A percentile compares a stretch with the other conserved stretches of the same genome.
Conservation (phyloP, 768 basidiomycete genomes). For the Russula sp. region DNA sequence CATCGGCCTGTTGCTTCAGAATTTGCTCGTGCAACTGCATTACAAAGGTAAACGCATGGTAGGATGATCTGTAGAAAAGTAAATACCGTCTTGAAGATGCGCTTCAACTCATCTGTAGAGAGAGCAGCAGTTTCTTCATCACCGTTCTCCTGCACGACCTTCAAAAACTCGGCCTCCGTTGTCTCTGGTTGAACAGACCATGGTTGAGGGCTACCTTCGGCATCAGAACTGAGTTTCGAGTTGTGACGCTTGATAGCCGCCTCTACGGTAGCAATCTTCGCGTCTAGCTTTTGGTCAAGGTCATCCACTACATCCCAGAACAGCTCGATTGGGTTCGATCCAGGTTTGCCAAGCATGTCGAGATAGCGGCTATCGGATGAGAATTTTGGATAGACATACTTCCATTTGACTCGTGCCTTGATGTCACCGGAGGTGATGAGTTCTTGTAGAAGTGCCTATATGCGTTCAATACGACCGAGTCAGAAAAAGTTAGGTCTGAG, state of each 20-base stretch:
- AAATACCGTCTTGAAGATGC: constrained; percentile 61
- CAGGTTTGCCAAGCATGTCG: constrained; percentile 85
- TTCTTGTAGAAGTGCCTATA: constrained; percentile 66
- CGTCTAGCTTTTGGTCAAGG: constrained; percentile 81
- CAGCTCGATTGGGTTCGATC: constrained; percentile 91
- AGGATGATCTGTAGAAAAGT: neutral
- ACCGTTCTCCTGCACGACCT: constrained; percentile 53
- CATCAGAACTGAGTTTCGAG: constrained; percentile 35
- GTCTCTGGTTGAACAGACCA: constrained; percentile 56
- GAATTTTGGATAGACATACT: constrained; percentile 77
- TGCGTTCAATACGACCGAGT: constrained; percentile 1
- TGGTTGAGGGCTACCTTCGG: constrained; percentile 32
- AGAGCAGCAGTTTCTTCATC: constrained; percentile 52
- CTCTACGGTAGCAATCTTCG: constrained; percentile 68
- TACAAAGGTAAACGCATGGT: constrained; percentile 2
- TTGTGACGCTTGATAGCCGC: constrained; percentile 55
- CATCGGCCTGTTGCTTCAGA: constrained; percentile 74
- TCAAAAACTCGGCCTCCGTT: constrained; percentile 59
- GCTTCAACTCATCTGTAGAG: constrained; percentile 49
- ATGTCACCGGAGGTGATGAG: constrained; percentile 65
- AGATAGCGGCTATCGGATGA: constrained; percentile 79
- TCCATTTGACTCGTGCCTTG: constrained; percentile 87
- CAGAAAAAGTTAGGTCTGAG: neutral
- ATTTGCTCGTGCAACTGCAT: constrained; percentile 69
- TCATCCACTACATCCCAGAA: constrained; percentile 94